A percentile compares a stretch with the other conserved stretches of the same genome.
phyloP scores from a whole-genome alignment of 2,329 filamentous ascomycete species.

The Rhinocladiella mackenziei region DNA sequence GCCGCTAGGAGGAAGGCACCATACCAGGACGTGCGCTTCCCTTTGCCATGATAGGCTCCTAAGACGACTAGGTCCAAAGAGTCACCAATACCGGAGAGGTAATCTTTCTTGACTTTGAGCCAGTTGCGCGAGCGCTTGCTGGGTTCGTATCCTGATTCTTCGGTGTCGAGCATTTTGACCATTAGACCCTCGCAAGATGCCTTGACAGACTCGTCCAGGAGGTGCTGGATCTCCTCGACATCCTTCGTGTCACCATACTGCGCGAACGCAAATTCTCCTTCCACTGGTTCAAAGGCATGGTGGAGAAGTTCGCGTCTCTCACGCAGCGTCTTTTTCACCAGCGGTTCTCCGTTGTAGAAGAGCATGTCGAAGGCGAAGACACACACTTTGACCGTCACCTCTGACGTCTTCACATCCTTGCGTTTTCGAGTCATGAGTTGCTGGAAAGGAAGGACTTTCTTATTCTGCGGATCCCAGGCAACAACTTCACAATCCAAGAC shows the following conservation, averaged over 20 bases:
- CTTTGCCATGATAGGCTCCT: constrained; percentile 88
- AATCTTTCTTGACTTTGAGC: constrained; percentile 99
- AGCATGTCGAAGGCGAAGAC: constrained; percentile 95
- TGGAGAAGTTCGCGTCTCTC: constrained; percentile 75
- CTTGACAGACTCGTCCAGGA: constrained; percentile 92
- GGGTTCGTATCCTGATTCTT: constrained; percentile 90
- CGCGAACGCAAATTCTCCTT: constrained; percentile 89
- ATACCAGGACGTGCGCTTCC: constrained; percentile 93
- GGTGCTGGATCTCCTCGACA: constrained; percentile 85
- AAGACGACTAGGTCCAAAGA: constrained; percentile 94
- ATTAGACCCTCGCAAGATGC: constrained; percentile 95
- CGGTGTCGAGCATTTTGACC: constrained; percentile 98
- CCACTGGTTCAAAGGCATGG: constrained; percentile 67
- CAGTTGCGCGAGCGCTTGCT: constrained; percentile 95
- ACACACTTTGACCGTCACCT: constrained; percentile 94
- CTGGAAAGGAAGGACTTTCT: constrained; percentile 95
- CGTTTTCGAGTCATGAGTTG: constrained; percentile 97
- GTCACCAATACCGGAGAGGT: constrained; percentile 87
- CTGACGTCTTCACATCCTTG: constrained; percentile 93
- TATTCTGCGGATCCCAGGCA: constrained; percentile 89
- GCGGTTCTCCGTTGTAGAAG: constrained; percentile 83
- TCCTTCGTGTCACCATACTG: constrained; percentile 82
- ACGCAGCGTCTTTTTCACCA: constrained; percentile 81
- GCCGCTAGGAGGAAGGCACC: constrained; percentile 94
- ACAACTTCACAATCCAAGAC: constrained; percentile 98